These are phyloP conservation scores for Ganoderma resinaceum DNA, from an alignment of 1,284 basidiomycete species.

Conservation along the genomic window DNA sequence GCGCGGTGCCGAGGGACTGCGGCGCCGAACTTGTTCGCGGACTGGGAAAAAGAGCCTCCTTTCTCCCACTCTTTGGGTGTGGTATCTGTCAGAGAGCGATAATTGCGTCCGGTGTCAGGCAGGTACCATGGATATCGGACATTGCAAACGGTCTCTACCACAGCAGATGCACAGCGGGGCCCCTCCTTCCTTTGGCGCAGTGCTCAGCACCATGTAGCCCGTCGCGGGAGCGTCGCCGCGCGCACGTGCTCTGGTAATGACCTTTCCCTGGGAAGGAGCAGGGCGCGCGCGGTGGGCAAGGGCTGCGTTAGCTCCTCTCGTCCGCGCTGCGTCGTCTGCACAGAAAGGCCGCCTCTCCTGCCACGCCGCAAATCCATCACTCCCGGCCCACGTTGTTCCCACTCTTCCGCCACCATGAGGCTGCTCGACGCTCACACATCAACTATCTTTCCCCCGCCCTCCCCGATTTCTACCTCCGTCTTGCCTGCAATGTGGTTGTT, in stretches of 20 bases:
- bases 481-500: neutral
- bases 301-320: slow-evolving; percentile 13
- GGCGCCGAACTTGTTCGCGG: slow-evolving; percentile 2
- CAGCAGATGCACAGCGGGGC: slow-evolving; percentile 2
- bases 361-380: slow-evolving; percentile 28
- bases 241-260: slow-evolving; percentile 10
- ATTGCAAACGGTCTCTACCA: neutral
- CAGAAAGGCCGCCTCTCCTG: slow-evolving; percentile 23
- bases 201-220: slow-evolving; percentile 16
- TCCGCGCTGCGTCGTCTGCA: neutral
- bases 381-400: slow-evolving; percentile 15
- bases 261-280: slow-evolving; percentile 4
- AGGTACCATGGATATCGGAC: slow-evolving; percentile 7
- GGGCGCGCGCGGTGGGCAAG: slow-evolving; percentile 17
- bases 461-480: slow-evolving; percentile 8
- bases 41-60: slow-evolving; percentile 7
- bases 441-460: slow-evolving; percentile 10
- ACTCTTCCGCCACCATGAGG: slow-evolving; percentile 23
- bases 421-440: slow-evolving; percentile 20
- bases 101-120: slow-evolving; percentile 3
- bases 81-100: neutral
- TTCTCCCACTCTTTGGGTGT: neutral
- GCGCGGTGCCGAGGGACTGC: slow-evolving; percentile 3
- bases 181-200: slow-evolving; percentile 22
- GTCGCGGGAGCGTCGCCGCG: slow-evolving; percentile 12